Conservation (phyloP, 495 filamentous ascomycete genomes). For the Penicillium cinerascens region DNA sequence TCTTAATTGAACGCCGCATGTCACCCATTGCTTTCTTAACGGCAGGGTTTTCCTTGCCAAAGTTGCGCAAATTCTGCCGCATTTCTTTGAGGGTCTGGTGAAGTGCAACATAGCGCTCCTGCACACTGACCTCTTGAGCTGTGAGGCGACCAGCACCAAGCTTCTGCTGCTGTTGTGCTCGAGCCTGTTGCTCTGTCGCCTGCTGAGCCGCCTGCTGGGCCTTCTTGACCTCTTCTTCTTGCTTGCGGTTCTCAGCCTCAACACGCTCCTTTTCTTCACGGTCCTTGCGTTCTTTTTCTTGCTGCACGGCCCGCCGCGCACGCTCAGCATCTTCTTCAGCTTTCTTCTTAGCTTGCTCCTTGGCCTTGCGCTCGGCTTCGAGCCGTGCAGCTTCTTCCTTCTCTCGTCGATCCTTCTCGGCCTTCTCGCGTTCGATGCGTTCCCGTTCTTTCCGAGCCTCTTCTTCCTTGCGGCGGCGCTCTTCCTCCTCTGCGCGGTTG, state of each 20-base stretch:
- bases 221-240: conserved; percentile 32
- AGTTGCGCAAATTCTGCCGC: conserved; percentile 51
- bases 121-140: conserved; percentile 39
- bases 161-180: conserved; percentile 25
- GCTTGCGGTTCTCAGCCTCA: conserved; percentile 40
- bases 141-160: conserved; percentile 24
- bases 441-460: conserved; percentile 35
- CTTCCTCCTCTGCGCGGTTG: conserved; percentile 35
- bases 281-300: conserved; percentile 54
- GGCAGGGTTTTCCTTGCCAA: conserved; percentile 45
- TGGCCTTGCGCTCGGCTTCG: conserved; percentile 38
- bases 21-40: conserved; percentile 69
- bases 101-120: conserved; percentile 62
- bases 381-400: conserved; percentile 41
- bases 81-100: conserved; percentile 72
- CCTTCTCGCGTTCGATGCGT: conserved; percentile 35
- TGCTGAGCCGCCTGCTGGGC: conserved; percentile 31
- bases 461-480: conserved; percentile 32
- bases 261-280: conserved; percentile 43
- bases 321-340: conserved; percentile 37
- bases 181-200: conserved; percentile 31
- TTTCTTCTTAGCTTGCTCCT: conserved; percentile 42
- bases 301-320: conserved; percentile 38
- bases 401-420: conserved; percentile 33
- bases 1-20: conserved; percentile 67